A percentile compares a stretch with the other conserved stretches of the same genome.
Conservation (phyloP, 2,329 filamentous ascomycete species). For the Orbilia oligospora region DNA sequence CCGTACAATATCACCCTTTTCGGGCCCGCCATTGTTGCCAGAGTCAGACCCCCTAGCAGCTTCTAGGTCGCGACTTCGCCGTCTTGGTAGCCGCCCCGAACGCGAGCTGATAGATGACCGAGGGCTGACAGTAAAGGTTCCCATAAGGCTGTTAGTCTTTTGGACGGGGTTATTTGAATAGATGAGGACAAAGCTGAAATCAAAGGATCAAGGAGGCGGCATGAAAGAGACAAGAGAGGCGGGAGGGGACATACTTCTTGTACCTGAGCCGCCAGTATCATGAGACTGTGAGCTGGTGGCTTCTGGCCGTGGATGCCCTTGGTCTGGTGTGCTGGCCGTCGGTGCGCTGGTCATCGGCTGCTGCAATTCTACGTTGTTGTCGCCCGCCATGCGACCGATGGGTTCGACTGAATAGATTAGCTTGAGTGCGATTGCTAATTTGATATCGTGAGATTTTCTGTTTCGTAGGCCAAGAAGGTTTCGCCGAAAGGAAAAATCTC, state of each 20-base stretch:
- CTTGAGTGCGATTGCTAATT: background rate
- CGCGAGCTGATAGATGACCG: slow-evolving; percentile 34
- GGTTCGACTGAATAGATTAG: background rate
- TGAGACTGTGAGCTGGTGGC: slow-evolving; percentile 34
- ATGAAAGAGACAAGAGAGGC: background rate
- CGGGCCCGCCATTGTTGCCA: slow-evolving; percentile 13
- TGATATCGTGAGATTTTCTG: background rate
- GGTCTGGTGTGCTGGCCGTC: slow-evolving; percentile 41
- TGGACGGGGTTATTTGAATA: background rate
- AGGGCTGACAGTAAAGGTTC: slow-evolving; percentile 49
- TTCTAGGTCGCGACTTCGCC: slow-evolving; percentile 53
- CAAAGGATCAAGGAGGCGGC: slow-evolving; percentile 24
- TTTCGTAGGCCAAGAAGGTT: background rate
- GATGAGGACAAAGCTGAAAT: background rate
- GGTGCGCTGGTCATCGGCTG: slow-evolving; percentile 21
- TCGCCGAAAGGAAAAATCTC: background rate
- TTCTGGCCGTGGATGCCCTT: slow-evolving; percentile 33
- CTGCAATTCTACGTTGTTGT: slow-evolving; percentile 37
- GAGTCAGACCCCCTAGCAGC: slow-evolving; percentile 32
- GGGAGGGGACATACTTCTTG: slow-evolving; percentile 33
- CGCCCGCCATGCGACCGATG: slow-evolving; percentile 40
- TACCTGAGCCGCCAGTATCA: slow-evolving; percentile 9
- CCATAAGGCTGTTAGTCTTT: slow-evolving; percentile 58
- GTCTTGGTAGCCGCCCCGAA: slow-evolving; percentile 29
- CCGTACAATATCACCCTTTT: slow-evolving; percentile 25